Evolutionary conservation across 495 filamentous ascomycete species (phyloP).

Genomic region (Trichoderma gamsii): DNA sequence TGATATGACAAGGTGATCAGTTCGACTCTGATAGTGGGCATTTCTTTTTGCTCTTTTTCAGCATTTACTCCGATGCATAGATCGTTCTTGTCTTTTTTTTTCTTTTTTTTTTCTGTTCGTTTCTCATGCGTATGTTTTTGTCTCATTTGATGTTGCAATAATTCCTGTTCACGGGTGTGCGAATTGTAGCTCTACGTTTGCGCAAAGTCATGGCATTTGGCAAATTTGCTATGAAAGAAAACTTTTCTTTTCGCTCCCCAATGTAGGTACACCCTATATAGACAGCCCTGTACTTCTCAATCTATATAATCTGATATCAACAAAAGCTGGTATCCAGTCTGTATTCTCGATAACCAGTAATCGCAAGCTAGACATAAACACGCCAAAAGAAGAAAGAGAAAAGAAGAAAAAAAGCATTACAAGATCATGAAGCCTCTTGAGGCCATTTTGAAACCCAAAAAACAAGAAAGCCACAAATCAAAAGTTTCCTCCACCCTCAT

Average conservation of each 20-base stretch:
- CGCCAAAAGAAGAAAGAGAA: background rate
- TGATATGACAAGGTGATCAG: conserved; percentile 14
- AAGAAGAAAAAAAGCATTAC: background rate
- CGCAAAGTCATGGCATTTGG: too few species aligned
- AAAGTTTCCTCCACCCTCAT: background rate
- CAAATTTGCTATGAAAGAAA: too few species aligned
- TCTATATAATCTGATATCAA: too few species aligned
- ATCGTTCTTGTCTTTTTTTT: background rate
- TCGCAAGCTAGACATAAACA: background rate
- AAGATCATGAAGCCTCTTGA: background rate
- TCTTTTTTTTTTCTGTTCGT: background rate
- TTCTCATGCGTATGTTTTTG: background rate
- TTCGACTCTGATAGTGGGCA: conserved; percentile 14
- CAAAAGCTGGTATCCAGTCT: too few species aligned
- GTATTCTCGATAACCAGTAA: too few species aligned
- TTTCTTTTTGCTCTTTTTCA: background rate
- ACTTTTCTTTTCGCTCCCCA: too few species aligned
- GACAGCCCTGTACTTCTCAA: too few species aligned
- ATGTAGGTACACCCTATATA: too few species aligned
- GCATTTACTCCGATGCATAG: background rate
- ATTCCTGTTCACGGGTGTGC: background rate
- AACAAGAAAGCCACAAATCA: background rate
- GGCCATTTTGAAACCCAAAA: background rate
- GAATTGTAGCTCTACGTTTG: too few species aligned
- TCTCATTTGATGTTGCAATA: background rate